Evolutionary conservation across 345 rosid genomes (phyloP).

Genomic region (Trapa bicornis): DNA sequence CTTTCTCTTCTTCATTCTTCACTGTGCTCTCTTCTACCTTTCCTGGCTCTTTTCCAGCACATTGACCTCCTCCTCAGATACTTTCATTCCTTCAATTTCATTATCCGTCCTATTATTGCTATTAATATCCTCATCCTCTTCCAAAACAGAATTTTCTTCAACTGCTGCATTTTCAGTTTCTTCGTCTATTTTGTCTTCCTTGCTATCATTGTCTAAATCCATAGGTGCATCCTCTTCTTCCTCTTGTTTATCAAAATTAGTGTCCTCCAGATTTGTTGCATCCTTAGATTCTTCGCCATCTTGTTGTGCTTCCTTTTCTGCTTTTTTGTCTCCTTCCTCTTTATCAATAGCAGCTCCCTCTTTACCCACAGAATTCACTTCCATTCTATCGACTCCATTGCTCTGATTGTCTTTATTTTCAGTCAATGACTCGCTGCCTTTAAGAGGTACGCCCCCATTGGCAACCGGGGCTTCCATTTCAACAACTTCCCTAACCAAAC

Average conservation of each 20-base stretch:
- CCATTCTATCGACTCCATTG: conserved; percentile 7
- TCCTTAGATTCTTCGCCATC: conserved; percentile 8
- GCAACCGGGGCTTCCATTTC: conserved; percentile 27
- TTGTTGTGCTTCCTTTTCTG: conserved; percentile 1
- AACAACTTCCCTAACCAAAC: conserved; percentile 28
- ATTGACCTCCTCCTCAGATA: background rate
- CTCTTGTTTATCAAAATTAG: conserved; percentile 13
- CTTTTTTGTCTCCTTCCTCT: conserved; percentile 19
- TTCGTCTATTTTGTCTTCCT: conserved; percentile 21
- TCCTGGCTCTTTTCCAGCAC: background rate
- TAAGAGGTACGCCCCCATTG: conserved; percentile 37
- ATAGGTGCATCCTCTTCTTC: conserved; percentile 11
- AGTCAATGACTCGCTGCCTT: conserved; percentile 24
- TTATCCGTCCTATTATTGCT: conserved; percentile 5
- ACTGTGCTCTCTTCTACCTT: background rate
- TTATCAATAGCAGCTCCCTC: conserved; percentile 14
- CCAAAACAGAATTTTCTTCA: conserved; percentile 27
- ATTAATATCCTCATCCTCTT: conserved; percentile 14
- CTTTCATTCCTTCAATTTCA: background rate
- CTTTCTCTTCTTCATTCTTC: conserved; percentile 1
- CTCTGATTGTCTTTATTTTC: conserved; percentile 20
- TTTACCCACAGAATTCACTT: background rate
- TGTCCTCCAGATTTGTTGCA: conserved; percentile 4
- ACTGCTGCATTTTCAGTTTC: conserved; percentile 16
- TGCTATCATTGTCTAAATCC: conserved; percentile 12